phyloP scores from a whole-genome alignment of 495 filamentous ascomycete species.

The Aspergillus olivimuriae region DNA sequence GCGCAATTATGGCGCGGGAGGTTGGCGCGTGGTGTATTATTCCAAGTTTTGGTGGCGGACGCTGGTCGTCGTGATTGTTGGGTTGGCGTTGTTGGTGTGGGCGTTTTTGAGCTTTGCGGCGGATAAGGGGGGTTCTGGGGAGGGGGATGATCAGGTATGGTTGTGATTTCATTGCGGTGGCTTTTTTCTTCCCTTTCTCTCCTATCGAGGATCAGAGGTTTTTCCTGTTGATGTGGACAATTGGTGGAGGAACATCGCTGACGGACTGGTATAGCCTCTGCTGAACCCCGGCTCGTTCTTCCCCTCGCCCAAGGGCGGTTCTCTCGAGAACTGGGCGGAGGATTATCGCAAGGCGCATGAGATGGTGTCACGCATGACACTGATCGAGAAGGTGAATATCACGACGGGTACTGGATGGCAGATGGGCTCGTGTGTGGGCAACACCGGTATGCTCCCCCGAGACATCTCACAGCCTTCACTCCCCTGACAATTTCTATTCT shows the following conservation, averaged over 20 bases:
- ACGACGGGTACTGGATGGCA: slow-evolving; percentile 90
- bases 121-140: slow-evolving; percentile 8
- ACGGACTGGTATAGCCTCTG: slow-evolving; percentile 1
- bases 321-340: slow-evolving; percentile 60
- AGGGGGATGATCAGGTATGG: not conserved
- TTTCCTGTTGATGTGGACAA: no score
- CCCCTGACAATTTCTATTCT: not conserved
- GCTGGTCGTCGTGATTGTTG: slow-evolving; percentile 17
- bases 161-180: no score
- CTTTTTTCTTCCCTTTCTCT: no score
- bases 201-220: no score
- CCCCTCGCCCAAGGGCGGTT: slow-evolving; percentile 78
- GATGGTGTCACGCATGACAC: slow-evolving; percentile 74
- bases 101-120: slow-evolving; percentile 13
- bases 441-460: slow-evolving; percentile 47
- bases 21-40: slow-evolving; percentile 17
- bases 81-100: slow-evolving; percentile 14
- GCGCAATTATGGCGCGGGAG: not conserved
- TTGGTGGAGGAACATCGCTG: not conserved
- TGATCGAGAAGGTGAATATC: slow-evolving; percentile 90
- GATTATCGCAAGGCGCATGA: slow-evolving; percentile 76
- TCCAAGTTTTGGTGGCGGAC: slow-evolving; percentile 17
- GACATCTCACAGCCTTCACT: not conserved
- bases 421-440: slow-evolving; percentile 87
- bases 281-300: slow-evolving; percentile 68